Evolutionary conservation across 345 rosid species (phyloP), one percentile per base, ranked within the genome.

Genomic region (Orychophragmus violaceus): DNA sequence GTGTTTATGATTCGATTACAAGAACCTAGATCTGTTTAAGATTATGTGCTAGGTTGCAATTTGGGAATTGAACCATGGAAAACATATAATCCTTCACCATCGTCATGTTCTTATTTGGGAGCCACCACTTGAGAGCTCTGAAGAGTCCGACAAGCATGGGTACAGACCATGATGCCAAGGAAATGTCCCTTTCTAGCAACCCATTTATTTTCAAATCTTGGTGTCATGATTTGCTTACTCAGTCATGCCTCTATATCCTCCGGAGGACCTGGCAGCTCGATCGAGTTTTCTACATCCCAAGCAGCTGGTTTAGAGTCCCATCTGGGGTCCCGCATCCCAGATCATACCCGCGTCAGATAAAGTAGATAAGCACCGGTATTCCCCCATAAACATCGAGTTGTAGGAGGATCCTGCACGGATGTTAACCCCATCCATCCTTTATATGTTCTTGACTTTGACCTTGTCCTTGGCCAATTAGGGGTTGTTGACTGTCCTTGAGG

Each of bases 41-140:
- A n/a, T n/a, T n/a, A n/a, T n/a, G n/a, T n/a, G n/a, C n/a, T n/a
- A n/a, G n/a, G n/a, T n/a, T n/a, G n/a, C n/a, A n/a, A n/a, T n/a
- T n/a, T n/a, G n/a, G n/a, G n/a, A n/a, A n/a, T n/a, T n/a, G n/a
- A n/a, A n/a, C n/a, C n/a, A n/a, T n/a, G n/a, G n/a, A n/a, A n/a
- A n/a, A n/a, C n/a, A n/a, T n/a, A n/a, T n/a, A n/a, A n/a, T n/a
- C n/a, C n/a, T n/a, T n/a, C n/a, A 69, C 77, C 82, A 72, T 90
- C 97, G 71, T 90, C 96, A 48, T 82, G 89, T 77, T 88, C 96
- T 22, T 96, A 90, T 71, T 76, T 85, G 13, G 98, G 98, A 64
- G 98, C 98, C 33, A 81, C 97, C 23, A 93, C 91, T 76, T 93
- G 97, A 65, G 97, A 86, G 71, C 97, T 85, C 80, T 93, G 98